These are phyloP conservation scores for Neocucurbitaria cava DNA, from an alignment of 2,329 filamentous ascomycete species.

Conservation along the genomic window DNA sequence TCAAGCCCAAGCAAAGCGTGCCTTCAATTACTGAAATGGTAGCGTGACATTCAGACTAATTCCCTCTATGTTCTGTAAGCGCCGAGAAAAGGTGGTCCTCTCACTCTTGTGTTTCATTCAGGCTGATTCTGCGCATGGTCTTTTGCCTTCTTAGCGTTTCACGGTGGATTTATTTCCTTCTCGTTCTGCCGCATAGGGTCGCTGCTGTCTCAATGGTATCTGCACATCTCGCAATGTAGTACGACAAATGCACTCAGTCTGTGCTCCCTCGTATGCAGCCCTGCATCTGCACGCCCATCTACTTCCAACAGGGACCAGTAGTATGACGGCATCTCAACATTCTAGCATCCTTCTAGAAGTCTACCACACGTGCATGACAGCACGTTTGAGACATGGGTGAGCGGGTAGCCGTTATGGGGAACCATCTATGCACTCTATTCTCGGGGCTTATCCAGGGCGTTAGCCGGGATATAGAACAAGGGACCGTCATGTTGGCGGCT, in stretches of 20 bases:
- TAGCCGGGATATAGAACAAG: neutral
- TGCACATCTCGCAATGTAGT: neutral
- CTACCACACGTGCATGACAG: neutral
- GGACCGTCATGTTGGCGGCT: neutral
- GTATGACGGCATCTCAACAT: neutral
- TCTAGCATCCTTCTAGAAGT: slow-evolving; percentile 2
- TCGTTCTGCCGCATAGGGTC: neutral
- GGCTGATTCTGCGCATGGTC: neutral
- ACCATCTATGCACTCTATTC: neutral
- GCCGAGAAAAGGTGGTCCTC: neutral
- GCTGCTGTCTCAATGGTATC: neutral
- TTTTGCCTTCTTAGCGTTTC: neutral
- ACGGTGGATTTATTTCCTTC: neutral
- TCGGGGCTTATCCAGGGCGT: neutral
- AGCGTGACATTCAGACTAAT: neutral
- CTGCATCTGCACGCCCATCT: neutral
- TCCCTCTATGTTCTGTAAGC: neutral
- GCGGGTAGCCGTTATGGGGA: neutral
- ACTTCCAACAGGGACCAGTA: neutral
- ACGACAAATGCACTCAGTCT: neutral
- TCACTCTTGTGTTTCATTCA: neutral
- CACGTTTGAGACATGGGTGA: neutral
- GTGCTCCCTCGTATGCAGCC: neutral
- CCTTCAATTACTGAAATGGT: neutral
- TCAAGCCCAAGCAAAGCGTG: neutral